Evolutionary conservation across 257 asterid species (phyloP), one percentile per base, ranked within the genome.

Genomic region (Penstemon barbatus): DNA sequence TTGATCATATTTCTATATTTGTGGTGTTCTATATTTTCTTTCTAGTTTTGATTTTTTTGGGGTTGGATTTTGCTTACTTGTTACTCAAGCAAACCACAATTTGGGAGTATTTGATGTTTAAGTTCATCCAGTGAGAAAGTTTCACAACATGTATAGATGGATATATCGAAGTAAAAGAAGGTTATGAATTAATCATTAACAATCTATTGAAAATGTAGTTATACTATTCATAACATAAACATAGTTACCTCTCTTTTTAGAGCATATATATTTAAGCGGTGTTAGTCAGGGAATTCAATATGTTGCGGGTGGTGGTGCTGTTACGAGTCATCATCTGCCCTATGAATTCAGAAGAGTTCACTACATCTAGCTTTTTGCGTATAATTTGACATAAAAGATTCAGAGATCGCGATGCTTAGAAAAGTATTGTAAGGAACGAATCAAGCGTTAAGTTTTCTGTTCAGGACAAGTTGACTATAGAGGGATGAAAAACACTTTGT

Each of bases 11-110:
- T 63, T 42, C 6, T 8, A 38, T 19, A 11, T 38, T 64, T 51
- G 70, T 41, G 37, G 4, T 54, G 9, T 8, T 8, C 19, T 38
- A 0, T n/a, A 61, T 61, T 57, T 9, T 6, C 18, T 1, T 57
- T 57, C 8, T 13, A 38, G 7, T 46, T 69, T 63, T 5, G 11
- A 45, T 25, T 75, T 55, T 46, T 13, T 63, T 53, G 41, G 64
- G 53, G 41, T 36, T 8, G 48, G 49, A 37, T 68, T 65, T 8
- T 69, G 80, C n/a, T 78, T 72, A 46, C 86, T 75, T 81, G 81
- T 46, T 75, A 72, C 71, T 57, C 83, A 81, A 81, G 86, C 18
- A 75, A 81, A 45, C 68, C 39, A 8, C 11, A 11, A 5, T 43
- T 63, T 57, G 61, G 51, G 50, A 52, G 18, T 19, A 37, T 65